These are phyloP conservation scores for Ustilago crameri DNA, from an alignment of 1,284 basidiomycete species.

Conservation along the genomic window DNA sequence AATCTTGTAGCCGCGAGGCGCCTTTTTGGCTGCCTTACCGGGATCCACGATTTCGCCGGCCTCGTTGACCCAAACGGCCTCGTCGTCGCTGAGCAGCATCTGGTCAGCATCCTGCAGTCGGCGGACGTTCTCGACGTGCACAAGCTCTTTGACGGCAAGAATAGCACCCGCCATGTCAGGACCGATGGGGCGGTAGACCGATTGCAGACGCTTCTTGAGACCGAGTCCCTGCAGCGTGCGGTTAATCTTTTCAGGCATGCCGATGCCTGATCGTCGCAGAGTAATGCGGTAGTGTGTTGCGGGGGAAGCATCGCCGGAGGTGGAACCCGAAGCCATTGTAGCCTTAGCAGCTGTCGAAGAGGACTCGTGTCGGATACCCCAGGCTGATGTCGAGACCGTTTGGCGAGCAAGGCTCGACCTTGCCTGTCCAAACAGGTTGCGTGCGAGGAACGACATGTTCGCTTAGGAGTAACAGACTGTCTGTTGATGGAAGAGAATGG, in stretches of 20 bases:
- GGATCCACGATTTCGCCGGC: slow-evolving; percentile 65
- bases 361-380: slow-evolving; percentile 47
- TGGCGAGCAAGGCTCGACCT: slow-evolving; percentile 28
- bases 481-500: not conserved
- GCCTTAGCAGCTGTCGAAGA: slow-evolving; percentile 21
- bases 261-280: slow-evolving; percentile 82
- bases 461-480: not conserved
- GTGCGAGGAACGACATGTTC: slow-evolving; percentile 36
- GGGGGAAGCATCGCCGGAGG: slow-evolving; percentile 49
- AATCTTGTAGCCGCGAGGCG: slow-evolving; percentile 63
- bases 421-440: slow-evolving; percentile 36
- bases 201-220: slow-evolving; percentile 81
- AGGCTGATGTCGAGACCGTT: slow-evolving; percentile 21
- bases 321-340: slow-evolving; percentile 25
- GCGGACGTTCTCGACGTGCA: slow-evolving; percentile 83
- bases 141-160: slow-evolving; percentile 82
- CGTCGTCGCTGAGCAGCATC: slow-evolving; percentile 40
- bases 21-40: slow-evolving; percentile 59
- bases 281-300: slow-evolving; percentile 84
- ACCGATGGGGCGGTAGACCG: slow-evolving; percentile 79
- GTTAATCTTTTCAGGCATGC: slow-evolving; percentile 77
- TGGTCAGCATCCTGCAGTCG: slow-evolving; percentile 51
- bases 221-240: slow-evolving; percentile 81
- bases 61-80: slow-evolving; percentile 64
- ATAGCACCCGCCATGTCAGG: slow-evolving; percentile 84